Evolutionary conservation across 306 rosid genomes (phyloP).

Genomic region (Castanospermum australe): DNA sequence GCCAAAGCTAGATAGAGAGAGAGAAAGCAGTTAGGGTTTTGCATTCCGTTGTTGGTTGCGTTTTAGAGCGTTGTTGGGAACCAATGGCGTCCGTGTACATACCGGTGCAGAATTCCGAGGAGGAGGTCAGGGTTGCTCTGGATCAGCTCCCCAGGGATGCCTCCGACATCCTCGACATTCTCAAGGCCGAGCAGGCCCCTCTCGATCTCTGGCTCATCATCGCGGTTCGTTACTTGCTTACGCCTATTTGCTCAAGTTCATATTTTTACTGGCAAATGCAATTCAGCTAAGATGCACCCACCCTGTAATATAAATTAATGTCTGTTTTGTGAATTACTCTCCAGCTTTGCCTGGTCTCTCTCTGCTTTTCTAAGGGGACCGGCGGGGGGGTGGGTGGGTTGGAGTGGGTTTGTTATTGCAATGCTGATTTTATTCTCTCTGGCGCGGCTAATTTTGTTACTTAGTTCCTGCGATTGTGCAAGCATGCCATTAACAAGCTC

Average conservation of each 20-base stretch:
- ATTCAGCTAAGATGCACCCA: background rate
- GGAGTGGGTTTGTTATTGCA: background rate
- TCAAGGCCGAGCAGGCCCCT: constrained; percentile 98
- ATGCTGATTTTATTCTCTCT: background rate
- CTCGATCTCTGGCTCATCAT: constrained; percentile 98
- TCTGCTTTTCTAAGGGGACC: background rate
- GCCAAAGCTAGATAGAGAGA: background rate
- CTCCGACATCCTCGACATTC: constrained; percentile 91
- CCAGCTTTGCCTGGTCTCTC: background rate
- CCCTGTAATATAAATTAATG: background rate
- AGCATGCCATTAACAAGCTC: background rate
- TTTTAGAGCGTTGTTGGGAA: background rate
- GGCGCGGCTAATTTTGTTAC: background rate
- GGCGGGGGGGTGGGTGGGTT: background rate
- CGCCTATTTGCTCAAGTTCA: no score
- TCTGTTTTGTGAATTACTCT: background rate
- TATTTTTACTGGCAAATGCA: no score
- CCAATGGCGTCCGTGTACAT: constrained; percentile 86
- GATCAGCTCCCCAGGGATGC: constrained; percentile 97
- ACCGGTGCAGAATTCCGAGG: constrained; percentile 99
- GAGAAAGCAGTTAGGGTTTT: constrained; percentile 37
- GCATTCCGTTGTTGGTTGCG: background rate
- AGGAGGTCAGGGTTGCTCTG: constrained; percentile 93
- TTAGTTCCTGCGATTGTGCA: background rate
- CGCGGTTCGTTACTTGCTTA: constrained; percentile 76